Percentiles rank a stretch among this genome's conserved stretches.
Conservation (phyloP, 441 rosid genomes). For the Melianthus villosus region DNA sequence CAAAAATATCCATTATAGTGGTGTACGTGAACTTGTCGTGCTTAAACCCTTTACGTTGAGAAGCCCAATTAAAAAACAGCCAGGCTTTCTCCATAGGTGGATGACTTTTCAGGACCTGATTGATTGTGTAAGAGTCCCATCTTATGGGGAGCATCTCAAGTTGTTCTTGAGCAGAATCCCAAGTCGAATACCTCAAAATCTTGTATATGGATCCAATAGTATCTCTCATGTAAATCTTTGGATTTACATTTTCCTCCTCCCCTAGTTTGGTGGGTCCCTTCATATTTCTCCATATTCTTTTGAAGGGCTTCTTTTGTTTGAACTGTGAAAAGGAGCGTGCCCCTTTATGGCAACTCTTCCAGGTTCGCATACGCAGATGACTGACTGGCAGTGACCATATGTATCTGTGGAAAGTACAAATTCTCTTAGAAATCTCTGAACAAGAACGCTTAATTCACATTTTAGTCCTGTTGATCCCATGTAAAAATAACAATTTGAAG, state of each 20-base stretch:
- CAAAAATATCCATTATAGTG: constrained; percentile 83
- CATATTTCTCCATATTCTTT: constrained; percentile 1
- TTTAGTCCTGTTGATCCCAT: no score
- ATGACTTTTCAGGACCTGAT: constrained; percentile 59
- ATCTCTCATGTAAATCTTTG: constrained; percentile 43
- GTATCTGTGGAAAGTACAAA: no score
- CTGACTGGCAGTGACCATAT: no score
- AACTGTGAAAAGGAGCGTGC: no score
- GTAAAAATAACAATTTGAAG: no score
- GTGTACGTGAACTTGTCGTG: constrained; percentile 81
- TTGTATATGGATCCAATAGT: constrained; percentile 34
- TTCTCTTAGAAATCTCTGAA: no score
- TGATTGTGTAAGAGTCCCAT: constrained; percentile 76
- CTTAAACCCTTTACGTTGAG: constrained; percentile 36
- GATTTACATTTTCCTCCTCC: constrained; percentile 9
- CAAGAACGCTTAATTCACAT: no score
- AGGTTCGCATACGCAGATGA: no score
- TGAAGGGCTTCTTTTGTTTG: background rate
- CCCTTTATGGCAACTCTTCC: no score
- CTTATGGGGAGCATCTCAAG: constrained; percentile 24
- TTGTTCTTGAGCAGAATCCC: constrained; percentile 58
- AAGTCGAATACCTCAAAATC: constrained; percentile 47
- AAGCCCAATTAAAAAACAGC: constrained; percentile 73
- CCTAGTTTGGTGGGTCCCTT: constrained; percentile 8
- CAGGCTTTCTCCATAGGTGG: constrained; percentile 91